Evolutionary conservation across 495 filamentous ascomycete genomes (phyloP).

Genomic region (Neurospora tetrasperma): DNA sequence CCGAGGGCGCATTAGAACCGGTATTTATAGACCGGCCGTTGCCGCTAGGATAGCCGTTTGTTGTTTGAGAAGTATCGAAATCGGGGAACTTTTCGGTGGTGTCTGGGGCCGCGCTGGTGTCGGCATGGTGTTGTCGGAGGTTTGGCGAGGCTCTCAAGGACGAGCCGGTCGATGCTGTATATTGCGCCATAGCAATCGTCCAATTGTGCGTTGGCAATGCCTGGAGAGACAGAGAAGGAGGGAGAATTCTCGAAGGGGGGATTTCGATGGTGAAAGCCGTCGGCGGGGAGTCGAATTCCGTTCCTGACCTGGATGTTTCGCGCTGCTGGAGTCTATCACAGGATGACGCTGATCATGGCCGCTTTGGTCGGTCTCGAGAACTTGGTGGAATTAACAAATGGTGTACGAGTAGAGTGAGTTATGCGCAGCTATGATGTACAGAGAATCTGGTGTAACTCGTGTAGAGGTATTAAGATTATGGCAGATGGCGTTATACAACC

Average conservation of each 20-base stretch:
- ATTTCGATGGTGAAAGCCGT: neutral
- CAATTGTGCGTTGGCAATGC: neutral
- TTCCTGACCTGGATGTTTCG: neutral
- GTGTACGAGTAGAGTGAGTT: neutral
- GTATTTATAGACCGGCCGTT: constrained; percentile 25
- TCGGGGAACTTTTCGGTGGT: constrained; percentile 46
- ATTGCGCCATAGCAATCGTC: neutral
- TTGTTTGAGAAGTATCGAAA: constrained; percentile 30
- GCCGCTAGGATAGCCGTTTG: constrained; percentile 23
- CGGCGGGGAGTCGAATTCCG: neutral
- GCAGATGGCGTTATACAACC: neutral
- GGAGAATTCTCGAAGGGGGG: neutral
- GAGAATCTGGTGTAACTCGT: neutral
- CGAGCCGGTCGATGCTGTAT: constrained; percentile 5
- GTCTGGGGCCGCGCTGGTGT: constrained; percentile 19
- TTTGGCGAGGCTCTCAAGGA: constrained; percentile 23
- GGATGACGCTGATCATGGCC: neutral
- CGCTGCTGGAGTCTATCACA: neutral
- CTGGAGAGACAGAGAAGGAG: neutral
- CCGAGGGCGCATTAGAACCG: constrained; percentile 18
- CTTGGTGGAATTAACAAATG: neutral
- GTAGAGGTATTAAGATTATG: neutral
- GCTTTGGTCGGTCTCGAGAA: neutral
- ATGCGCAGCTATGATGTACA: neutral
- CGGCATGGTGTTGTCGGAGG: constrained; percentile 20